Base-by-base conservation (phyloP, 2,329 filamentous ascomycete genomes). In the Colletotrichum destructivum region DNA sequence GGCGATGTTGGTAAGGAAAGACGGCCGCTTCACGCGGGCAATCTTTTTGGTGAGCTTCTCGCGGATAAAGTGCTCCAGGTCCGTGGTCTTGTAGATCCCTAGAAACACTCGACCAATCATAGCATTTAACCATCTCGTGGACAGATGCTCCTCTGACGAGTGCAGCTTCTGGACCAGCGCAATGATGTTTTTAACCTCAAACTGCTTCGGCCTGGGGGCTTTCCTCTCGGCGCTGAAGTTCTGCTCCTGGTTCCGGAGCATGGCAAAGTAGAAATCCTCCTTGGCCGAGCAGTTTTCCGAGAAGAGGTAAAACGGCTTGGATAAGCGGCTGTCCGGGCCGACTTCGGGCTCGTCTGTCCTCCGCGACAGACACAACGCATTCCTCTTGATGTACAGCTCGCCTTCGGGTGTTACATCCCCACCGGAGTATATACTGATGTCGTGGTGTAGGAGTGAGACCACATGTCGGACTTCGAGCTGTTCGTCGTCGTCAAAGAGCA, bases 391-490 rank as follows among this genome's bases (percentile, higher is more conserved):
- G 84, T 94, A 99, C 4, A 99, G 86, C 82, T 99, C 96, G 68
- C 95, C 95, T 81, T 99, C 96, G 0, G 93, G 94, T 35, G 96
- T 95, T 8, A 83, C 79, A 64, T 92, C 91, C 67, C 91, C 93
- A 38, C 95, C 96, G 8, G 92, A 94, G 81, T 95, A 96, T 77
- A 98, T 90, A 76, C 92, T 93, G 68, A 98, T 89, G 73, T 92
- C 89, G 82, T 98, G 94, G 77, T 98, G 93, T 44, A 94, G 93
- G 12, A 99, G 88, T 0, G 95, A 98, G 68, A 99, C 94, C 66
- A 99, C 96, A 83, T 98, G 95, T 74, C 96, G 93, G 18, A 99
- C 96, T 82, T 99, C 96, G 76, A 98, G 88, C 81, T 98, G 95
- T 76, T 97, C 94, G 64, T 94, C 91, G 78, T 98, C 95, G 80